Conservation (phyloP, 176 grass and related monocot genomes). For the Bonia amplexicaulis region DNA sequence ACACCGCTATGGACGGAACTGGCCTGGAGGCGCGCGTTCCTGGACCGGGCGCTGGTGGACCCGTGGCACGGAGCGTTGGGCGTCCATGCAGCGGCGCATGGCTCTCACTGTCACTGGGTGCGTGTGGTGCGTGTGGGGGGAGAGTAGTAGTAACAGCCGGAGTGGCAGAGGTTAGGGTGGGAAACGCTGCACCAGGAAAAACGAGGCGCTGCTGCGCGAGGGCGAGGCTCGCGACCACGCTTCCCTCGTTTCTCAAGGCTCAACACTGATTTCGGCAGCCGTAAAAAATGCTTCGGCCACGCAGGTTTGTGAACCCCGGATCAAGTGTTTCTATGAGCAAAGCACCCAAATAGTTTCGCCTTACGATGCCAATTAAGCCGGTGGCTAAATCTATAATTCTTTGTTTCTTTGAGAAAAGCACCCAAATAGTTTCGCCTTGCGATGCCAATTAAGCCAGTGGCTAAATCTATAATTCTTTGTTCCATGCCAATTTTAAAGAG, state of each 20-base stretch:
- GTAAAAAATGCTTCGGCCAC: not conserved
- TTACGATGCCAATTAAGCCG: not conserved
- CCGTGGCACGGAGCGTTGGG: not conserved
- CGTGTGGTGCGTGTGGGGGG: fast-evolving
- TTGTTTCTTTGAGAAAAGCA: not conserved
- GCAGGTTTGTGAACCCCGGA: not conserved
- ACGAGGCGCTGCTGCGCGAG: not conserved
- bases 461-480: not conserved
- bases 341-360: not conserved
- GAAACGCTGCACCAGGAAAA: too few relatives aligned
- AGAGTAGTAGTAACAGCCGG: not conserved
- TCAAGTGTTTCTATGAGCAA: not conserved
- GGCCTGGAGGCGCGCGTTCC: not conserved
- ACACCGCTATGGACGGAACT: not conserved
- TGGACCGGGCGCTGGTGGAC: not conserved
- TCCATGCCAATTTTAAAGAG: not conserved
- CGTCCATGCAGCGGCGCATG: not conserved
- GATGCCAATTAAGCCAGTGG: not conserved
- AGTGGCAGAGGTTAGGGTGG: not conserved
- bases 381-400: not conserved
- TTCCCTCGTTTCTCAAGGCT: conserved; percentile 13
- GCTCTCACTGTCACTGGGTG: too few relatives aligned
- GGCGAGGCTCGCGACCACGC: not conserved
- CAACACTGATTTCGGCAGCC: not conserved
- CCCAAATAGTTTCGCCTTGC: not conserved